Evolutionary conservation across 495 filamentous ascomycete species (phyloP), one percentile per base, ranked within the genome.

Genomic region (Aspergillus bertholletiae): DNA sequence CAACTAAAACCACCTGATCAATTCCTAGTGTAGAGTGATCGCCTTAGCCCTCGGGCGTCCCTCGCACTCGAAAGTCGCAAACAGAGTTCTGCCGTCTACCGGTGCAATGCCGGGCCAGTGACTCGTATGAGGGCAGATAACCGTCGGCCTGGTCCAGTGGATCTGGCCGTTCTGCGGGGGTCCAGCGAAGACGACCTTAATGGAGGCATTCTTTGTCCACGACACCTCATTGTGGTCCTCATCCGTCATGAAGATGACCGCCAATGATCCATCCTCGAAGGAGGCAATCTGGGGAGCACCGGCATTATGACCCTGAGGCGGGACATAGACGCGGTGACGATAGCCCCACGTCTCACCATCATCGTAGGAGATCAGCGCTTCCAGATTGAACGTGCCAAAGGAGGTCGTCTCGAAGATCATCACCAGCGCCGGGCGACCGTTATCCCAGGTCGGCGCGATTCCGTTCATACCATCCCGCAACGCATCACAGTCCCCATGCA

Each of bases 391-490:
- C 0, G 73, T 69, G 12, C 76, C 74, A 18, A 69, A 67, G 8
- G 75, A 58, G 1, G 71, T 76, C 5, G 80, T 84, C 66, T 87
- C 84, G 56, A 87, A 81, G 6, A 84, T 74, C 64, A 84, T 78
- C 17, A 85, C 72, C 2, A 83, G 71, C 7, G 72, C 77, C 48
- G 71, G 66, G 2, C 72, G 71, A 1, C 73, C 71, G 24, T 74
- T 73, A 40, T 76, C 73, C 18, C 54, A 48, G 0, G 67, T 75
- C 15, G 58, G 57, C 0, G 80, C 74, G 24, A 86, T 77, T 0
- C 82, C 81, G 12, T 79, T 79, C 82, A 86, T 87, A 4, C 84
- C 83, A 59, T 87, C 81, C n/a, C 76, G 80, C 28, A 68, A 63
- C 17, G 60, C 66, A 63, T 74, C 63, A 1, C 69, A 62, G 7